These are phyloP conservation scores for Puccinellia tenuiflora DNA, from an alignment of 176 grass and related monocot genomes.

Conservation along the genomic window DNA sequence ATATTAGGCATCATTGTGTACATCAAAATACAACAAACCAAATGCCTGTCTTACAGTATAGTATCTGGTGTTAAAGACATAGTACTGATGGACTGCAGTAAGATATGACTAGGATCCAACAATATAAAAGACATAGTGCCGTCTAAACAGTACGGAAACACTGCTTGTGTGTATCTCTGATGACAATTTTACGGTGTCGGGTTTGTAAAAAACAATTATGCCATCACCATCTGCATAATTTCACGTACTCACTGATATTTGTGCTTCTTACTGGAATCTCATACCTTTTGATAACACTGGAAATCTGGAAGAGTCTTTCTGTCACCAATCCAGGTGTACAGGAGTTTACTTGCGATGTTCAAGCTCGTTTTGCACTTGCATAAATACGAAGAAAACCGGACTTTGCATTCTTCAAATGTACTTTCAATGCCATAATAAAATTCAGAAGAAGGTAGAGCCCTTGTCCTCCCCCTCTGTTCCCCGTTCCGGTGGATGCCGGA, in stretches of 20 bases:
- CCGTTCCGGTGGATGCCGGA: too few species aligned
- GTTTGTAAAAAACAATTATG: slow-evolving; percentile 7
- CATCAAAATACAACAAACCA: slow-evolving; percentile 7
- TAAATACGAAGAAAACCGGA: not conserved
- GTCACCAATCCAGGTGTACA: not conserved
- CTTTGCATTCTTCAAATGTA: not conserved
- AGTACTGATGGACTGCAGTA: slow-evolving; percentile 5
- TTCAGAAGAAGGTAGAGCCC: too few species aligned
- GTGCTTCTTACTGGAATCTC: not conserved
- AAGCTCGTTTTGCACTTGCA: slow-evolving; percentile 1
- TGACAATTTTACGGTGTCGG: slow-evolving; percentile 23
- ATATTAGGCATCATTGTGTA: slow-evolving; percentile 5
- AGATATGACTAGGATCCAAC: not conserved
- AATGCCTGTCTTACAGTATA: not conserved
- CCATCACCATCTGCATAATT: slow-evolving; percentile 19
- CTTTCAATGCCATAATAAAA: not conserved
- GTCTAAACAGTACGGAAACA: slow-evolving; percentile 35
- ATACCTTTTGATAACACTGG: not conserved
- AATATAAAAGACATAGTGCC: slow-evolving; percentile 40
- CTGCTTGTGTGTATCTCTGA: slow-evolving; percentile 15
- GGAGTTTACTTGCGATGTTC: not conserved
- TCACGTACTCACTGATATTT: not conserved
- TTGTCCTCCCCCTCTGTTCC: too few species aligned
- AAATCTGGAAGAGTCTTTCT: slow-evolving; percentile 1
- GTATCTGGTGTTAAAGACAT: not conserved